These are phyloP conservation scores for Vitis vinifera DNA, from an alignment of 164 flowering plant species.

Conservation along the genomic window DNA sequence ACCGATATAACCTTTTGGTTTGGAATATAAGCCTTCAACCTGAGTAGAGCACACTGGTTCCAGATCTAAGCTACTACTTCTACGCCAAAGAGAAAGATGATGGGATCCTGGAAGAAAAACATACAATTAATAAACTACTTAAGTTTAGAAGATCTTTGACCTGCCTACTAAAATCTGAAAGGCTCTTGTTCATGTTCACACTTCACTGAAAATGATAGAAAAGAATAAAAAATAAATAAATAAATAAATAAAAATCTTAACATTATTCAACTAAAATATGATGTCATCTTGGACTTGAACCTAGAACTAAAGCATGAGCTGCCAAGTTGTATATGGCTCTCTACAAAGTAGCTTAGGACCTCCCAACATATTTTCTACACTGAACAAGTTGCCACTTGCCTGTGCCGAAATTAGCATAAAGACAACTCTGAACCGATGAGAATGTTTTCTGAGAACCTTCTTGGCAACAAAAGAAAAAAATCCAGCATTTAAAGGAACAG, in stretches of 20 bases:
- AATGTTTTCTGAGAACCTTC: no score
- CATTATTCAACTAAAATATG: neutral
- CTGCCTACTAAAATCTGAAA: neutral
- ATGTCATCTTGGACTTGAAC: neutral
- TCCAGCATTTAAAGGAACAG: no score
- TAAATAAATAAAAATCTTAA: no score
- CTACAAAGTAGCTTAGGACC: no score
- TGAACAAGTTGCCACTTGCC: no score
- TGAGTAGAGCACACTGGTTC: constrained; percentile 46
- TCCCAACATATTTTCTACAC: no score
- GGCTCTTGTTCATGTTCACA: neutral
- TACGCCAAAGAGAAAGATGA: constrained; percentile 71
- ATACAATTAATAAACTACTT: neutral
- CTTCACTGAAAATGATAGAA: neutral
- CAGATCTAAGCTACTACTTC: constrained; percentile 31
- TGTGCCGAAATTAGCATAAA: no score
- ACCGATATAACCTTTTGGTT: constrained; percentile 39
- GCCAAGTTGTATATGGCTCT: neutral
- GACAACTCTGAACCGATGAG: no score
- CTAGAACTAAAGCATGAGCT: neutral
- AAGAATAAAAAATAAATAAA: neutral
- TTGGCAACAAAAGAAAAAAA: no score
- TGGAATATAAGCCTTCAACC: constrained; percentile 59
- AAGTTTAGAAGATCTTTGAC: neutral
- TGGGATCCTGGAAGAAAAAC: constrained; percentile 51